These are phyloP conservation scores for Suhomyces sp. DNA, from an alignment of 805 yeast genomes.

Conservation along the genomic window DNA sequence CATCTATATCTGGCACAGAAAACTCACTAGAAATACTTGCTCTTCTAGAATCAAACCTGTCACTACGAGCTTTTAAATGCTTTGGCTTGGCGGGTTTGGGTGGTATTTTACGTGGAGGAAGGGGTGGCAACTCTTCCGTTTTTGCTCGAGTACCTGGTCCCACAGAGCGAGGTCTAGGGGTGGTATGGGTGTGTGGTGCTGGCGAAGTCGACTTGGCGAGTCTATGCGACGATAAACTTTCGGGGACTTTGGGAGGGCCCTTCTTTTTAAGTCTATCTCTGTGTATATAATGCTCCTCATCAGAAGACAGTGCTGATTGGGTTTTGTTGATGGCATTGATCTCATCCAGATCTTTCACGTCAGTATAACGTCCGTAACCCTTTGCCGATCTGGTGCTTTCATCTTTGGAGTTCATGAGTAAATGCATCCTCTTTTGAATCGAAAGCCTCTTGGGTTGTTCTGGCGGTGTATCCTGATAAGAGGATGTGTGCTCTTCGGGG, in stretches of 20 bases:
- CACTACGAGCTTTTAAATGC: conserved; percentile 34
- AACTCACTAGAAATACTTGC: conserved; percentile 39
- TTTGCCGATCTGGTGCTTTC: conserved; percentile 60
- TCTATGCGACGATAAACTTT: conserved; percentile 20
- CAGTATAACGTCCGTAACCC: conserved; percentile 81
- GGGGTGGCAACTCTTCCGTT: neutral
- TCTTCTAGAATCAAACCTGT: conserved; percentile 17
- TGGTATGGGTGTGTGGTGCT: neutral
- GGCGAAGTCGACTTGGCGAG: neutral
- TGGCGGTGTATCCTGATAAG: neutral
- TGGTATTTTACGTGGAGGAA: conserved; percentile 42
- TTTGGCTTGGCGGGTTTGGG: conserved; percentile 66
- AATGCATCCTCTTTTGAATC: conserved; percentile 56
- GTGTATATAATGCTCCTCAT: conserved; percentile 1
- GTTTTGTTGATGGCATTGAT: conserved; percentile 28
- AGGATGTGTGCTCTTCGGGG: neutral
- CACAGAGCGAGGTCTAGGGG: neutral
- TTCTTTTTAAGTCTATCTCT: conserved; percentile 5
- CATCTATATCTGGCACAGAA: conserved; percentile 53
- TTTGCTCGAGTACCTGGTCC: neutral
- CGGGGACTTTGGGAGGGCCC: conserved; percentile 38
- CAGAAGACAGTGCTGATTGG: conserved; percentile 4
- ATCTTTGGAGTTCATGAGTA: conserved; percentile 38
- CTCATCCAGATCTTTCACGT: conserved; percentile 29
- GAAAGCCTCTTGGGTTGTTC: conserved; percentile 23